Conservation (phyloP, 208 protist species). For the Balamuthia mandrillaris region DNA sequence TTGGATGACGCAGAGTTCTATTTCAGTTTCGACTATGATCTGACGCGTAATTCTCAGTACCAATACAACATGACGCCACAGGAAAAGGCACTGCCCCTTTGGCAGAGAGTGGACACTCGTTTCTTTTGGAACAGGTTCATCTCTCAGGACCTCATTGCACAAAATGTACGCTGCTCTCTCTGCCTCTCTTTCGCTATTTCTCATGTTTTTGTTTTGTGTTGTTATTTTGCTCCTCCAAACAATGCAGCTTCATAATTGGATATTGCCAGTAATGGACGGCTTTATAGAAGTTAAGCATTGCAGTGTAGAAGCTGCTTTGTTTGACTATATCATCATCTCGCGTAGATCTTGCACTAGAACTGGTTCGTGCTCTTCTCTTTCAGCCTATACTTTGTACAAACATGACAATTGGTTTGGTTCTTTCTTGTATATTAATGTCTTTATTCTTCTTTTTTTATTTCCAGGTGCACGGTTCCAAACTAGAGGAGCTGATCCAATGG, state of each 20-base stretch:
- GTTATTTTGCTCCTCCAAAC: neutral
- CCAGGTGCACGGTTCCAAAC: conserved; percentile 65
- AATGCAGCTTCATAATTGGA: conserved; percentile 37
- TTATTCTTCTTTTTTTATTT: neutral
- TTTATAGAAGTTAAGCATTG: conserved; percentile 45
- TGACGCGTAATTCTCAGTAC: conserved; percentile 19
- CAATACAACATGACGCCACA: neutral
- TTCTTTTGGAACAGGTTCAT: conserved; percentile 68
- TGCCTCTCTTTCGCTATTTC: neutral
- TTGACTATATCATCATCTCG: conserved; percentile 32
- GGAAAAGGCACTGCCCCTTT: neutral
- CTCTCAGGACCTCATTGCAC: conserved; percentile 33
- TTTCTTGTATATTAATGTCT: neutral
- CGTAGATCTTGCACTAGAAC: conserved; percentile 17
- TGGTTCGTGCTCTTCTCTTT: neutral
- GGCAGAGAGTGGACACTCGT: conserved; percentile 39
- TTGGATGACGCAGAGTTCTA: conserved; percentile 29
- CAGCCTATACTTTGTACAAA: neutral
- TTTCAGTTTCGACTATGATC: conserved; percentile 27
- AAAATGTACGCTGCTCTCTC: neutral
- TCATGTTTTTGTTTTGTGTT: too few species aligned
- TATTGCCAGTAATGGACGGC: conserved; percentile 57
- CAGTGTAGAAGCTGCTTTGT: neutral
- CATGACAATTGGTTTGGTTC: too few species aligned
- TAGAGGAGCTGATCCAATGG: conserved; percentile 62